Evolutionary conservation across 2,329 filamentous ascomycete species (phyloP).

Genomic region (Kalaharituber pfeilii): DNA sequence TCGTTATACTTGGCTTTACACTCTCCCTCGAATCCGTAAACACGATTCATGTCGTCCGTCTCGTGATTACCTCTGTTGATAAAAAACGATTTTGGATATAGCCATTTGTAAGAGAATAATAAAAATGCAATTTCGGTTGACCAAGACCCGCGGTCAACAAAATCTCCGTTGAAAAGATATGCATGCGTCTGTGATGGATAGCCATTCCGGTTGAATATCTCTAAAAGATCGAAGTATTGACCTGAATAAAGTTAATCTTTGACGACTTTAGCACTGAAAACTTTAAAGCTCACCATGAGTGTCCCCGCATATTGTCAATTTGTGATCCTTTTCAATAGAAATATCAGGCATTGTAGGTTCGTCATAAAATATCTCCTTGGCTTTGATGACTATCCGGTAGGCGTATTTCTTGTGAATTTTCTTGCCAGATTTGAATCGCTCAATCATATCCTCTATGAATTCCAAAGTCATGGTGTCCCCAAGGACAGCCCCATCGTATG

Average conservation of each 20-base stretch:
- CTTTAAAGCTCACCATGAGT: constrained; percentile 55
- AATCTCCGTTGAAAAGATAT: constrained; percentile 97
- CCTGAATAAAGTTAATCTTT: constrained; percentile 35
- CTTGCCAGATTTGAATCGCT: constrained; percentile 90
- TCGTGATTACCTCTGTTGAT: constrained; percentile 97
- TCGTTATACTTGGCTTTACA: constrained; percentile 98
- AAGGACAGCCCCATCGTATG: constrained; percentile 70
- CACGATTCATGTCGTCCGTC: constrained; percentile 97
- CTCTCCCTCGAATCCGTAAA: constrained; percentile 96
- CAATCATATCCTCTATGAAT: constrained; percentile 94
- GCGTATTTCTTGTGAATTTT: constrained; percentile 92
- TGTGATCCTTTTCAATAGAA: constrained; percentile 56
- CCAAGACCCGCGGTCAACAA: constrained; percentile 95
- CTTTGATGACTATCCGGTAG: constrained; percentile 83
- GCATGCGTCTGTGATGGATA: constrained; percentile 68
- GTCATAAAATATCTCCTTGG: constrained; percentile 75
- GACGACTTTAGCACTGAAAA: neutral
- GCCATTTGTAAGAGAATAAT: constrained; percentile 92
- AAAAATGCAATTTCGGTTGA: constrained; percentile 90
- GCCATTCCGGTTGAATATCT: constrained; percentile 87
- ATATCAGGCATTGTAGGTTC: constrained; percentile 97
- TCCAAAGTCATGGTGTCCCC: constrained; percentile 80
- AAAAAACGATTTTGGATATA: constrained; percentile 75
- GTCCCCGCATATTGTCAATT: constrained; percentile 88
- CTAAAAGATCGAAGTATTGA: constrained; percentile 93